A percentile compares a stretch with the other conserved stretches of the same genome.
phyloP scores from a whole-genome alignment of 176 grass and related monocot genomes.

The Oryza meridionalis region DNA sequence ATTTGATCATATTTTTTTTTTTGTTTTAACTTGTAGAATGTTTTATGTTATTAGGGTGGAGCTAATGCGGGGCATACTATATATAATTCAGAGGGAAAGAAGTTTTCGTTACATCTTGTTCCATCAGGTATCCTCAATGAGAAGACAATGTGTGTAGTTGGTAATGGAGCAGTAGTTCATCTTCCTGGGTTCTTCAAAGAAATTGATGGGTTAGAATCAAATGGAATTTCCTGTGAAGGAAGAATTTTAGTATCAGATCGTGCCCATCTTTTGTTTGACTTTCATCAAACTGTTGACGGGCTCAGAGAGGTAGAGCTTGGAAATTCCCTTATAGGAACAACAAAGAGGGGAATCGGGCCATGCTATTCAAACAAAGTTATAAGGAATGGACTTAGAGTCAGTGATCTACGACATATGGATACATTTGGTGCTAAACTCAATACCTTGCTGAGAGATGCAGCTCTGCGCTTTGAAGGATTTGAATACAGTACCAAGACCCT shows the following conservation, averaged over 20 bases:
- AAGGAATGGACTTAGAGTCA: constrained; percentile 79
- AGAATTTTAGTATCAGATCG: constrained; percentile 87
- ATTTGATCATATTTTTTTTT: background rate
- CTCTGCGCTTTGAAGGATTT: constrained; percentile 68
- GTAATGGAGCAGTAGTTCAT: constrained; percentile 86
- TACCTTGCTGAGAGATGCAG: constrained; percentile 67
- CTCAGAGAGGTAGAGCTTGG: constrained; percentile 81
- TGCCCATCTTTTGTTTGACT: constrained; percentile 91
- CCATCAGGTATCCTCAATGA: constrained; percentile 93
- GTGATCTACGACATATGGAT: constrained; percentile 80
- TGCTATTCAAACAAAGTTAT: constrained; percentile 88
- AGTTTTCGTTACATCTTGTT: constrained; percentile 88
- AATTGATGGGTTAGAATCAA: constrained; percentile 76
- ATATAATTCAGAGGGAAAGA: constrained; percentile 94
- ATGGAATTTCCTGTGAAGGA: constrained; percentile 68
- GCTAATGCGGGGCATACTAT: constrained; percentile 97
- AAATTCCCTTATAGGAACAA: constrained; percentile 81
- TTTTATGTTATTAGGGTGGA: constrained; percentile 63
- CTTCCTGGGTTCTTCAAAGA: constrained; percentile 92
- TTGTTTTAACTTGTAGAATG: constrained; percentile 17
- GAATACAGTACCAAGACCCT: constrained; percentile 61
- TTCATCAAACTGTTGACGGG: constrained; percentile 88
- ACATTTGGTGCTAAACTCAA: constrained; percentile 79
- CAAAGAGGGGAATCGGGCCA: constrained; percentile 83
- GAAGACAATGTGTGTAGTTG: constrained; percentile 77